Percentiles rank a stretch among this genome's conserved stretches.
phyloP scores from a whole-genome alignment of 2,329 filamentous ascomycete genomes.

The Penicillium vulpinum region DNA sequence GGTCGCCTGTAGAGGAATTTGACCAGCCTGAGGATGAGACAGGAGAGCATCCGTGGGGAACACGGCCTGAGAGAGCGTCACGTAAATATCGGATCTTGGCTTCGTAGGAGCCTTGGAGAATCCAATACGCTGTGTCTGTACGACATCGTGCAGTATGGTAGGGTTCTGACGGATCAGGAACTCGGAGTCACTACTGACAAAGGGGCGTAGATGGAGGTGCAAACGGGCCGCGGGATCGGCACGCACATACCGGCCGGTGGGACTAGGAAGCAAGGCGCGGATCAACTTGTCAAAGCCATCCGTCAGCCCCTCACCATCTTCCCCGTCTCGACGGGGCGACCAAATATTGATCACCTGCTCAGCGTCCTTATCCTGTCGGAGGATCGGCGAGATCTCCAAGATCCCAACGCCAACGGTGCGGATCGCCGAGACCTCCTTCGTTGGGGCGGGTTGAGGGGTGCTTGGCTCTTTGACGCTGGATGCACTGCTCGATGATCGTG shows the following conservation, averaged over 20 bases:
- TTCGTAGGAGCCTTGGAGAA: constrained; percentile 91
- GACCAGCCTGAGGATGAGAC: constrained; percentile 74
- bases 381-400: constrained; percentile 70
- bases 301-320: constrained; percentile 59
- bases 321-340: constrained; percentile 60
- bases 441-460: constrained; percentile 20
- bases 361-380: constrained; percentile 69
- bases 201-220: constrained; percentile 76
- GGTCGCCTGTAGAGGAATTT: constrained; percentile 67
- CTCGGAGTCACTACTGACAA: constrained; percentile 75
- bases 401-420: constrained; percentile 76
- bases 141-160: constrained; percentile 78
- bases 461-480: constrained; percentile 29
- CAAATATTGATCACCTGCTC: constrained; percentile 79
- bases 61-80: constrained; percentile 78
- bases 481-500: constrained; percentile 35
- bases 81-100: constrained; percentile 88
- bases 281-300: constrained; percentile 75
- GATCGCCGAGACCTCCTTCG: constrained; percentile 51
- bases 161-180: constrained; percentile 80
- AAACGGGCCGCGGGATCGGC: constrained; percentile 72
- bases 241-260: constrained; percentile 71
- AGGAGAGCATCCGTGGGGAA: constrained; percentile 67
- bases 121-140: constrained; percentile 82
- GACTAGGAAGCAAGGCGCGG: constrained; percentile 69